Evolutionary conservation across 2,329 filamentous ascomycete genomes (phyloP), one percentile per base, ranked within the genome.

Genomic region (Aureobasidium sp.): DNA sequence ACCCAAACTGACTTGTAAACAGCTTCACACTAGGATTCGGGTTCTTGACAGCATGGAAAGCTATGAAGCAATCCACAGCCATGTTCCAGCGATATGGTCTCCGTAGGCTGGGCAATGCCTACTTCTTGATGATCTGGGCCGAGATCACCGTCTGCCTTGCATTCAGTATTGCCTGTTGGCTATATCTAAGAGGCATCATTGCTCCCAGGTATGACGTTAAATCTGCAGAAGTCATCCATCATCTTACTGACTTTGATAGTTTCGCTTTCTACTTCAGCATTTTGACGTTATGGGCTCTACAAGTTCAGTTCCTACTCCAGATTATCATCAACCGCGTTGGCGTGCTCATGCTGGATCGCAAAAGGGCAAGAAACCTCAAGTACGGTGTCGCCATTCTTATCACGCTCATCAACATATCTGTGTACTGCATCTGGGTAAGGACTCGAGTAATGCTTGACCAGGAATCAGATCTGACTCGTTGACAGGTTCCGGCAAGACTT

Each of bases 91-190:
- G 64, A 60, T 64, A 71, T 8, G 33, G 70, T 25, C 63, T 66
- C 15, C 78, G 76, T 62, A 67, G 72, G 0, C 79, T 79, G 61
- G 70, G 45, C 21, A 62, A 49, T 31, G 57, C 61, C 2, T 62
- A 62, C 37, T 42, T 80, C 0, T 76, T 74, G 70, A 74, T 80
- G 74, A 74, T 80, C 58, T 80, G 78, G 78, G 55, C 73, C 19
- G 78, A 80, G 65, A 69, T 79, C 3, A 1, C 70, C 1, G 74
- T 75, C 4, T 78, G 74, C 11, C 67, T 77, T 13, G 64, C 69
- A 7, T 79, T 80, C 69, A 73, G 71, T 9, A 61, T 77, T 23
- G 71, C 78, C 40, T 70, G 70, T 63, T 74, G 64, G 60, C 29
- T 74, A 50, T 70, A 73, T 62, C 50, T 75, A 13, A 33, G 57